A percentile compares a stretch with the other conserved stretches of the same genome.
Evolutionary conservation across 2,329 filamentous ascomycete genomes (phyloP).

Genomic region (Emergomyces africanus): DNA sequence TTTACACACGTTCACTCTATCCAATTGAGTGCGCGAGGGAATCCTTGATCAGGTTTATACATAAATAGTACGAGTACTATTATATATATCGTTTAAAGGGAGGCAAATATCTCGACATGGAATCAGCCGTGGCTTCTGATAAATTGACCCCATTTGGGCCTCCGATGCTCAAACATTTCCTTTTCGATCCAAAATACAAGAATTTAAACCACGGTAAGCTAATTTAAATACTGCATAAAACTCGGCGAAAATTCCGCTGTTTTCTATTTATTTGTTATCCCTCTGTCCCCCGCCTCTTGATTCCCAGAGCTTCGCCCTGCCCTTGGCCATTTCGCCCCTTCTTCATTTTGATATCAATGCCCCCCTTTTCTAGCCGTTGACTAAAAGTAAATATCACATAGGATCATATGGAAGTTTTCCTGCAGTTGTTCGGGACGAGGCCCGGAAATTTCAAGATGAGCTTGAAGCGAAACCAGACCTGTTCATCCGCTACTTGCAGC

Average conservation of each 20-base stretch:
- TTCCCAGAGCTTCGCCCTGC: not conserved
- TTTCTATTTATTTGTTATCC: not conserved
- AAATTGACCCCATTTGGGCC: constrained; percentile 36
- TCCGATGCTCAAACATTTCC: constrained; percentile 50
- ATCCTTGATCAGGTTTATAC: too few species aligned
- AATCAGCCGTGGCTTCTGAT: not conserved
- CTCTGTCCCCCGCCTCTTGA: not conserved
- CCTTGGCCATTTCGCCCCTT: not conserved
- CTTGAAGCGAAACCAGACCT: constrained; percentile 58
- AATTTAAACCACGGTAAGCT: constrained; percentile 66
- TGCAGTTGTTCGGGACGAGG: constrained; percentile 42
- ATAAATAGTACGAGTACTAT: too few species aligned
- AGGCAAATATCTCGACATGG: not conserved
- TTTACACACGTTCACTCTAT: too few species aligned
- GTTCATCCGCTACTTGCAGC: constrained; percentile 60
- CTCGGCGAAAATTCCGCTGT: not conserved
- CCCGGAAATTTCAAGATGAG: constrained; percentile 52
- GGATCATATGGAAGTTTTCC: constrained; percentile 72
- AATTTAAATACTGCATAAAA: too few species aligned
- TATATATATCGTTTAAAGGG: not conserved
- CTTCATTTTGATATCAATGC: not conserved
- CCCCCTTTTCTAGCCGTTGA: not conserved
- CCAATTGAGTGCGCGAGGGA: too few species aligned
- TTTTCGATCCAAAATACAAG: constrained; percentile 52
- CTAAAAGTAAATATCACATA: constrained; percentile 5